Percentiles rank a stretch among this genome's conserved stretches.
phyloP scores from a whole-genome alignment of 345 rosid species.

The Citrus sp. region DNA sequence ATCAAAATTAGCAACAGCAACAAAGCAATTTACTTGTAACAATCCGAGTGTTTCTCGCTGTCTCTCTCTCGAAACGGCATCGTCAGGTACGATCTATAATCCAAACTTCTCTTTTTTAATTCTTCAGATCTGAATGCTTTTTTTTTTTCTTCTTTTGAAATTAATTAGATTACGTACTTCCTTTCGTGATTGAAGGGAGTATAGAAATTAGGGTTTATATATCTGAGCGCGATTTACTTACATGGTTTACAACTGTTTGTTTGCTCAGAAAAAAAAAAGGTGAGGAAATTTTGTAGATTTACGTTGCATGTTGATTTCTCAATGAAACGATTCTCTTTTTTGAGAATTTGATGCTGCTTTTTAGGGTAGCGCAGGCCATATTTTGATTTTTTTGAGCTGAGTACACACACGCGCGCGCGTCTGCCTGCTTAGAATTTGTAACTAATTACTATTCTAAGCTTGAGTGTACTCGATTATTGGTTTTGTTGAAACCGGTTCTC shows the following conservation, averaged over 20 bases:
- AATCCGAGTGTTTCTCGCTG: not conserved
- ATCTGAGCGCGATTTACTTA: not conserved
- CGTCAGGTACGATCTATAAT: slow-evolving; percentile 15
- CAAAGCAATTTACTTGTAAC: no score
- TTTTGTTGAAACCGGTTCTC: not conserved
- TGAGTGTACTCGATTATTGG: not conserved
- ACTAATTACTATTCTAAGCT: not conserved
- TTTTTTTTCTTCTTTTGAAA: not conserved
- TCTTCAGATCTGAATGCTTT: slow-evolving; percentile 15
- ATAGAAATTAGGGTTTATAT: not conserved
- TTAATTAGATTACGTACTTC: not conserved
- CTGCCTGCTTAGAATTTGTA: not conserved
- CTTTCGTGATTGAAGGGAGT: not conserved
- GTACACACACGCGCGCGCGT: no score
- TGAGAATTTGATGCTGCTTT: not conserved
- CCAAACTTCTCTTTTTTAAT: not conserved
- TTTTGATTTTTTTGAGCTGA: not conserved
- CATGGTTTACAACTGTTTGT: not conserved
- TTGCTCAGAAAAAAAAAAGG: not conserved
- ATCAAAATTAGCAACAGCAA: not conserved
- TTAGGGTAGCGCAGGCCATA: not conserved
- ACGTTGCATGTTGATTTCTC: not conserved
- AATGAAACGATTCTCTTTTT: no score
- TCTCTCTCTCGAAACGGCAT: not conserved
- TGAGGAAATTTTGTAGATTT: not conserved